Evolutionary conservation across 2,329 filamentous ascomycete species (phyloP).

Genomic region (Plenodomus lindquistii): DNA sequence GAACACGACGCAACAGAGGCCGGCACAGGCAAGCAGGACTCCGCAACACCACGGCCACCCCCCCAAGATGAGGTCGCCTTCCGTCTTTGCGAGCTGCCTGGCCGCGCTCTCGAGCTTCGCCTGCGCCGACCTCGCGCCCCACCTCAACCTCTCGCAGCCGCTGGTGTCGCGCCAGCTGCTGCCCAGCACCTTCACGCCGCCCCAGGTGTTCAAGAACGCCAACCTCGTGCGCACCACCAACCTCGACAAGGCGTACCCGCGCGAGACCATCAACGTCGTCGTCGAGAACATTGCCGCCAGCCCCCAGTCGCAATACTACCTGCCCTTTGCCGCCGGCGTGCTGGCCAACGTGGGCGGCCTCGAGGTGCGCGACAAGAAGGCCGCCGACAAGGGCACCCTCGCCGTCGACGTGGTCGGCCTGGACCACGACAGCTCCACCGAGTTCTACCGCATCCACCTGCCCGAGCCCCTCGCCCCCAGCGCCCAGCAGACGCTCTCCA

Average conservation of each 20-base stretch:
- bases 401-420: slow-evolving; percentile 67
- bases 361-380: slow-evolving; percentile 92
- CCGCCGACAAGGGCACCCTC: slow-evolving; percentile 69
- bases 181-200: slow-evolving; percentile 70
- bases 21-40: slow-evolving; percentile 19
- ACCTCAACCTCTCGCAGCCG: slow-evolving; percentile 63
- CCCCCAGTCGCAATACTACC: slow-evolving; percentile 85
- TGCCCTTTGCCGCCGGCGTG: slow-evolving; percentile 79
- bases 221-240: slow-evolving; percentile 91
- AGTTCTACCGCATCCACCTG: slow-evolving; percentile 85
- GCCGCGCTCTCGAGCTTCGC: slow-evolving; percentile 66
- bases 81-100: slow-evolving; percentile 46
- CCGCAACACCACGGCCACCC: slow-evolving; percentile 12
- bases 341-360: slow-evolving; percentile 80
- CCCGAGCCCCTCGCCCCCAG: slow-evolving; percentile 75
- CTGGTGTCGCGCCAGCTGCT: slow-evolving; percentile 56
- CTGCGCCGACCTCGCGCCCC: slow-evolving; percentile 60
- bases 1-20: slow-evolving; percentile 48
- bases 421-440: slow-evolving; percentile 50
- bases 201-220: slow-evolving; percentile 89
- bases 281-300: slow-evolving; percentile 82
- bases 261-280: slow-evolving; percentile 91
- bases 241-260: slow-evolving; percentile 87
- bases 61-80: slow-evolving; percentile 46
- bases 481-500: slow-evolving; percentile 81